Evolutionary conservation across 768 basidiomycete species (phyloP).

Genomic region (Rhizopogon vulgaris): DNA sequence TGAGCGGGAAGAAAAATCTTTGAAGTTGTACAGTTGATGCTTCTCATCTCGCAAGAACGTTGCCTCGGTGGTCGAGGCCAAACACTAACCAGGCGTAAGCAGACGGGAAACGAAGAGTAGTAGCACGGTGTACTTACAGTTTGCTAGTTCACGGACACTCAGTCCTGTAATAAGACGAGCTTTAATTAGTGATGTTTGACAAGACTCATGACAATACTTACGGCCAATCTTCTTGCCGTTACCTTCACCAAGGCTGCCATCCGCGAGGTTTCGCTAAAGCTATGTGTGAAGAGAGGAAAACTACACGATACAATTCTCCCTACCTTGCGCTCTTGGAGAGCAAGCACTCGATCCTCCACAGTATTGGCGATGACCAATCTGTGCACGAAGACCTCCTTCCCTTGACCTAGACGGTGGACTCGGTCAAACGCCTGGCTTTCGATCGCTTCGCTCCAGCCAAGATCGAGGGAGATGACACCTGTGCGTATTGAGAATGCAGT

Average conservation of each 20-base stretch:
- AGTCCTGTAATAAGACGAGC: conserved; percentile 25
- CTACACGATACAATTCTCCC: conserved; percentile 1
- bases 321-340: conserved; percentile 57
- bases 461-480: conserved; percentile 53
- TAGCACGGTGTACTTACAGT: conserved; percentile 16
- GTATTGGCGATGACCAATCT: conserved; percentile 55
- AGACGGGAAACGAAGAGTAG: not conserved
- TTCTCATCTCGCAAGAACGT: conserved; percentile 1
- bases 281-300: not conserved
- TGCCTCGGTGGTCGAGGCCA: conserved; percentile 20
- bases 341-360: conserved; percentile 66
- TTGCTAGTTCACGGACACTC: conserved; percentile 45
- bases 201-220: conserved; percentile 23
- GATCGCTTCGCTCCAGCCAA: conserved; percentile 59
- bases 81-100: conserved; percentile 14
- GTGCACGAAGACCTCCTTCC: conserved; percentile 42
- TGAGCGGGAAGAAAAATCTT: not conserved
- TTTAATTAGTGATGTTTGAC: not conserved
- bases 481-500: not conserved
- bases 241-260: conserved; percentile 59
- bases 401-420: conserved; percentile 54
- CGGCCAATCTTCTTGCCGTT: conserved; percentile 50
- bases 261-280: conserved; percentile 39
- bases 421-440: conserved; percentile 57
- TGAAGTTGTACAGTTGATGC: not conserved